Conservation (phyloP, 2,329 filamentous ascomycete species). For the Fusarium sp. region DNA sequence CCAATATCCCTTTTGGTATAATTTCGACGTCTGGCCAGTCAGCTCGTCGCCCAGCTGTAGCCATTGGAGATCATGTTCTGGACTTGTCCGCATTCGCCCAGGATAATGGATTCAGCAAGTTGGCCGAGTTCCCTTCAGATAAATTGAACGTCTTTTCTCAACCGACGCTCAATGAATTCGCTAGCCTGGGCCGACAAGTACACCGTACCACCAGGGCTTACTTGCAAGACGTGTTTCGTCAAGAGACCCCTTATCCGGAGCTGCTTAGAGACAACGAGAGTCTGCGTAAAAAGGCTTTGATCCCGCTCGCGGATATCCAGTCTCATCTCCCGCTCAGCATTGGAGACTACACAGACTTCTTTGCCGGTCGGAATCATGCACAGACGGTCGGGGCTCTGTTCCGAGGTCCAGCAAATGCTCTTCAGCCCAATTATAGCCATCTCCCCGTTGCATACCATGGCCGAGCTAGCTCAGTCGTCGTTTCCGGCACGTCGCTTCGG, state of each 20-base stretch:
- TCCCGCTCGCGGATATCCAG: slow-evolving; percentile 62
- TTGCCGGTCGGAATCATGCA: slow-evolving; percentile 83
- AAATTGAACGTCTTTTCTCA: slow-evolving; percentile 49
- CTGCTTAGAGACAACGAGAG: slow-evolving; percentile 56
- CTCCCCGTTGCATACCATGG: slow-evolving; percentile 87
- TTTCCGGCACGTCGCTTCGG: slow-evolving; percentile 80
- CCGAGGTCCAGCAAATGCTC: slow-evolving; percentile 78
- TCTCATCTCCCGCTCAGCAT: slow-evolving; percentile 83
- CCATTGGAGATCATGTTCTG: slow-evolving; percentile 79
- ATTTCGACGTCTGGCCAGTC: slow-evolving; percentile 73
- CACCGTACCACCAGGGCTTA: slow-evolving; percentile 78
- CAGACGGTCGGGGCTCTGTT: slow-evolving; percentile 79
- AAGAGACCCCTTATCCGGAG: slow-evolving; percentile 64
- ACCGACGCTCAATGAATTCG: slow-evolving; percentile 54
- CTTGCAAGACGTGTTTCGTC: slow-evolving; percentile 71
- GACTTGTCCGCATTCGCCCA: slow-evolving; percentile 75
- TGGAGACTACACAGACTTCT: slow-evolving; percentile 90
- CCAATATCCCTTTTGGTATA: slow-evolving; percentile 87
- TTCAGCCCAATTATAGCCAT: slow-evolving; percentile 86
- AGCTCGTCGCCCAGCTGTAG: slow-evolving; percentile 75
- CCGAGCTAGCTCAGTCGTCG: slow-evolving; percentile 80
- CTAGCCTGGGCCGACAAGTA: slow-evolving; percentile 73
- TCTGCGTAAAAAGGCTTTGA: slow-evolving; percentile 51
- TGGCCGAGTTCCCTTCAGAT: slow-evolving; percentile 47
- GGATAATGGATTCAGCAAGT: slow-evolving; percentile 57